These are phyloP conservation scores for Beauveria sp. DNA, from an alignment of 2,329 filamentous ascomycete genomes.

Conservation along the genomic window DNA sequence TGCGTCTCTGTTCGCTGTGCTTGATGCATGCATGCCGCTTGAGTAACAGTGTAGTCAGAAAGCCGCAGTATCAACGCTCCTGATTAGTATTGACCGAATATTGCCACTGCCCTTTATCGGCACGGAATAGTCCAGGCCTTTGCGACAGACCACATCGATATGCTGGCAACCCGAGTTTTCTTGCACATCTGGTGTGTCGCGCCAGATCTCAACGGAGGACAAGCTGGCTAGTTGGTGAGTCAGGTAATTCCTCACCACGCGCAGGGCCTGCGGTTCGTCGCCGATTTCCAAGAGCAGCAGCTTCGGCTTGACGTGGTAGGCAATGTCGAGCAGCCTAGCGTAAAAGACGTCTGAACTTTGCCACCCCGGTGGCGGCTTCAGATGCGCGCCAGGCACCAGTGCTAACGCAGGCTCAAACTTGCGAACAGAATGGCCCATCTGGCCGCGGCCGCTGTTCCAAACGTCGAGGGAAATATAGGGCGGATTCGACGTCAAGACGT, in stretches of 20 bases:
- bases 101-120: constrained; percentile 38
- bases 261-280: constrained; percentile 56
- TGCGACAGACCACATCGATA: constrained; percentile 15
- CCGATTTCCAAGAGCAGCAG: constrained; percentile 64
- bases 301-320: constrained; percentile 39
- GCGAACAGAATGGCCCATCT: constrained; percentile 65
- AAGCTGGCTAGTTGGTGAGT: constrained; percentile 19
- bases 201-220: constrained; percentile 57
- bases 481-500: constrained; percentile 80
- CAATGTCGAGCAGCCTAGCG: constrained; percentile 51
- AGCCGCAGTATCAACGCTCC: not conserved
- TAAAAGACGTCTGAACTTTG: constrained; percentile 56
- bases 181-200: constrained; percentile 51
- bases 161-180: constrained; percentile 19
- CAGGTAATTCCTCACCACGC: constrained; percentile 48
- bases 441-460: constrained; percentile 30
- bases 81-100: constrained; percentile 36
- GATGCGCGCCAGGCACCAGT: constrained; percentile 48
- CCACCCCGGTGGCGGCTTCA: constrained; percentile 25
- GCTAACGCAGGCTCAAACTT: constrained; percentile 75
- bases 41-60: not conserved
- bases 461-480: constrained; percentile 69
- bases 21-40: not conserved
- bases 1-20: not conserved
- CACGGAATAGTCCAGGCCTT: constrained; percentile 20